These are phyloP conservation scores for Venturiaceae sp. DNA, from an alignment of 2,329 filamentous ascomycete genomes.

Conservation along the genomic window DNA sequence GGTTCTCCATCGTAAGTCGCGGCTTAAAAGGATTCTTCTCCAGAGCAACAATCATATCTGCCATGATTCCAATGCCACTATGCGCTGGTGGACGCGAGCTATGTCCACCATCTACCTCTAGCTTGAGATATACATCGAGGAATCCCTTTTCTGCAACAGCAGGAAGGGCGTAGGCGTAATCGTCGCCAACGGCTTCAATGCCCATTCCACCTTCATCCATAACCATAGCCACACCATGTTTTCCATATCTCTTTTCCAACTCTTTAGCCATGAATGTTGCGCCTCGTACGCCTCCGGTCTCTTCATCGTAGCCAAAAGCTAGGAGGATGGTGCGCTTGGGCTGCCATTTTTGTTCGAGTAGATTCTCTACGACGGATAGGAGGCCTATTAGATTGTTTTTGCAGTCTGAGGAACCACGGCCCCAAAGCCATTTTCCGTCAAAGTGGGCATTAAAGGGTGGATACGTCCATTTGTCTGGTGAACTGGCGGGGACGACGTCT, in stretches of 20 bases:
- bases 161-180: slow-evolving; percentile 43
- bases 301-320: slow-evolving; percentile 55
- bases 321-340: slow-evolving; percentile 48
- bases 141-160: slow-evolving; percentile 51
- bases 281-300: slow-evolving; percentile 43
- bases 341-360: slow-evolving; percentile 40
- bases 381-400: slow-evolving; percentile 51
- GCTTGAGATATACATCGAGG: slow-evolving; percentile 45
- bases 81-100: slow-evolving; percentile 46
- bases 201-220: slow-evolving; percentile 48
- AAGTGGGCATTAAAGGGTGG: no score
- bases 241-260: slow-evolving; percentile 42
- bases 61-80: slow-evolving; percentile 43
- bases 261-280: slow-evolving; percentile 37
- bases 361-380: slow-evolving; percentile 45
- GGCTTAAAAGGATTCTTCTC: slow-evolving; percentile 36
- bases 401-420: slow-evolving; percentile 49
- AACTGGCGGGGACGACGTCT: no score
- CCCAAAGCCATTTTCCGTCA: slow-evolving; percentile 52
- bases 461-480: no score
- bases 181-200: slow-evolving; percentile 22
- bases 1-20: no score
- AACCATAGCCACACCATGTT: slow-evolving; percentile 46
- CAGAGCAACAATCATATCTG: slow-evolving; percentile 36
- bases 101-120: slow-evolving; percentile 50